Percentiles rank a stretch among this genome's conserved stretches.
Conservation (phyloP, 2,329 filamentous ascomycete species). For the Cercospora citrullina region DNA sequence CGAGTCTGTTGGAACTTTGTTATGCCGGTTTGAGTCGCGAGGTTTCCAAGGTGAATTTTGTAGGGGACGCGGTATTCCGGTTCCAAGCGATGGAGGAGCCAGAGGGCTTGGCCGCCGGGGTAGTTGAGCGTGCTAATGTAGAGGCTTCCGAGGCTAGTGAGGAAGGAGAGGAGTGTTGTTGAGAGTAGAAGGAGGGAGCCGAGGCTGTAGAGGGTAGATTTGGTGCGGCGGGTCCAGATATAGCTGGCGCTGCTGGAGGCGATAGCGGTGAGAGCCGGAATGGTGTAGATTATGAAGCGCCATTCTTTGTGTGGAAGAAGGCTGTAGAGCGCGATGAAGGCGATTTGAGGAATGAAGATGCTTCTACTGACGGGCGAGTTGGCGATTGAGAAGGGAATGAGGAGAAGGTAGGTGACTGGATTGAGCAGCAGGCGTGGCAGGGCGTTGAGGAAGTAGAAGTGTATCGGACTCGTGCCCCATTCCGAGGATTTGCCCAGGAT, state of each 20-base stretch:
- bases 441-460: constrained; percentile 81
- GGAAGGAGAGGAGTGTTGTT: constrained; percentile 62
- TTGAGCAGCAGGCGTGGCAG: constrained; percentile 83
- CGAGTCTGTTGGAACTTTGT: constrained; percentile 58
- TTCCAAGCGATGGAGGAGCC: constrained; percentile 41
- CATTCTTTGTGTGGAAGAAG: constrained; percentile 93
- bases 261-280: constrained; percentile 76
- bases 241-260: constrained; percentile 72
- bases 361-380: constrained; percentile 53
- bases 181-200: constrained; percentile 57
- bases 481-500: constrained; percentile 76
- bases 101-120: constrained; percentile 80
- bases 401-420: constrained; percentile 61
- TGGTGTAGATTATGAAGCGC: constrained; percentile 86
- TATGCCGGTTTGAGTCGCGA: constrained; percentile 64
- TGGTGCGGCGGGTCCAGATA: constrained; percentile 61
- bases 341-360: constrained; percentile 63
- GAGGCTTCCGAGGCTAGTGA: constrained; percentile 66
- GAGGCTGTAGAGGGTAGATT: constrained; percentile 58
- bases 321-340: constrained; percentile 79
- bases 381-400: constrained; percentile 53
- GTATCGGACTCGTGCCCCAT: constrained; percentile 85
- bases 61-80: constrained; percentile 20
- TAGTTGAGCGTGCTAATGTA: constrained; percentile 87
- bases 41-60: constrained; percentile 58